Percentiles rank a stretch among this genome's conserved stretches.
These are phyloP conservation scores for Ceriops decandra DNA, from an alignment of 345 rosid species.

Conservation along the genomic window DNA sequence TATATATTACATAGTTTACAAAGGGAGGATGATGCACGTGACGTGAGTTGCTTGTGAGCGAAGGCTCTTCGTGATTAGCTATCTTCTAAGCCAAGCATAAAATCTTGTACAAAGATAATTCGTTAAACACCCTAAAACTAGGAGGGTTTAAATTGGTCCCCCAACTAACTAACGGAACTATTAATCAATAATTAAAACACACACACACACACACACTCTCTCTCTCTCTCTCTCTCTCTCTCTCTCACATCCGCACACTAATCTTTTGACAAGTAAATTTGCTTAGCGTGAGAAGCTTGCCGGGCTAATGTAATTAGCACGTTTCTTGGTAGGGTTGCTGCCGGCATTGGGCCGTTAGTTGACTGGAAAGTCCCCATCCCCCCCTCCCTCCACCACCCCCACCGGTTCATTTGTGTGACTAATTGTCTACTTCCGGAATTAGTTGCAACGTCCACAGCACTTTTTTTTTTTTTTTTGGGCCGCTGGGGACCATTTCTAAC, in stretches of 20 bases:
- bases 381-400: background rate
- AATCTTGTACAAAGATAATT: constrained; percentile 1
- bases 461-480: background rate
- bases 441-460: constrained; percentile 11
- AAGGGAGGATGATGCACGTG: background rate
- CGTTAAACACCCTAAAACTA: background rate
- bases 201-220: background rate
- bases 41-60: constrained; percentile 11
- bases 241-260: background rate
- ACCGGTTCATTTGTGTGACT: background rate
- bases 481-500: background rate
- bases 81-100: constrained; percentile 28
- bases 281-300: background rate
- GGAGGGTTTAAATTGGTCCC: constrained; percentile 5
- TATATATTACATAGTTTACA: too few species aligned
- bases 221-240: too few species aligned
- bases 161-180: constrained; percentile 22
- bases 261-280: too few species aligned
- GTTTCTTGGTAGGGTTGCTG: background rate
- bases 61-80: constrained; percentile 12
- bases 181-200: background rate
- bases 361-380: background rate
- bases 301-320: background rate
- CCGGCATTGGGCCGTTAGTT: constrained; percentile 1
- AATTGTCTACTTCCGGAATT: constrained; percentile 6